Percentiles rank a stretch among this genome's conserved stretches.
phyloP scores from a whole-genome alignment of 2,329 filamentous ascomycete species.

The Cercospora citrullina region DNA sequence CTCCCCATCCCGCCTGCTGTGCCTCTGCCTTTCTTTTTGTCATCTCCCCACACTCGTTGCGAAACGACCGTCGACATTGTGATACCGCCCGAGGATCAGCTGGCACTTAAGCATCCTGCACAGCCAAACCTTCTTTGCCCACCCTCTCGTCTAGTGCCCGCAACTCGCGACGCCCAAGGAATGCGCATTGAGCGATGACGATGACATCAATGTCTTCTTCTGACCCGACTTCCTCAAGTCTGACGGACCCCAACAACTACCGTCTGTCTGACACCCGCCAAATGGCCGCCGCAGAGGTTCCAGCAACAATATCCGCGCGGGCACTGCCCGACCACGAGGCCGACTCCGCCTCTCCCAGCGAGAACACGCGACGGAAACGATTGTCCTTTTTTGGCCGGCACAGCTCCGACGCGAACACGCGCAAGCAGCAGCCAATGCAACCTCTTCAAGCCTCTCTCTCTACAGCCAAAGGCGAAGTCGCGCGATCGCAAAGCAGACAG shows the following conservation, averaged over 20 bases:
- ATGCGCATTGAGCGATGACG: conserved; percentile 19
- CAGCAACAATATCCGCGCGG: conserved; percentile 14
- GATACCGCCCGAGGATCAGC: neutral
- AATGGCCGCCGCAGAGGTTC: conserved; percentile 11
- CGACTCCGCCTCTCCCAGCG: conserved; percentile 16
- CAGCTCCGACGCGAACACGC: conserved; percentile 26
- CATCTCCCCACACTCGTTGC: neutral
- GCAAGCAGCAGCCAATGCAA: conserved; percentile 16
- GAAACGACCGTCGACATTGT: neutral
- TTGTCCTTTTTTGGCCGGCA: conserved; percentile 33
- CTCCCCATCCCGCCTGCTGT: neutral
- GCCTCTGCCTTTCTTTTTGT: neutral
- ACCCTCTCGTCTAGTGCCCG: conserved; percentile 15
- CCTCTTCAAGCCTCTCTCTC: conserved; percentile 20
- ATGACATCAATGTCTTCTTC: conserved; percentile 17
- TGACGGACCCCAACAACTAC: conserved; percentile 13
- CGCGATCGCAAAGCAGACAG: neutral
- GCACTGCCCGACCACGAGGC: conserved; percentile 17
- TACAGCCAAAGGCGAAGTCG: conserved; percentile 5
- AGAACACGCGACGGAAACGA: conserved; percentile 27
- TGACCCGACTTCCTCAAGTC: conserved; percentile 6
- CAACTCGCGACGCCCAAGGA: conserved; percentile 16
- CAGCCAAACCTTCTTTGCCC: conserved; percentile 13
- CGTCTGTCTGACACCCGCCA: conserved; percentile 6
- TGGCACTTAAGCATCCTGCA: conserved; percentile 16